Evolutionary conservation across 2,329 filamentous ascomycete species (phyloP), one percentile per base, ranked within the genome.

Genomic region (Colletotrichum limetticola): DNA sequence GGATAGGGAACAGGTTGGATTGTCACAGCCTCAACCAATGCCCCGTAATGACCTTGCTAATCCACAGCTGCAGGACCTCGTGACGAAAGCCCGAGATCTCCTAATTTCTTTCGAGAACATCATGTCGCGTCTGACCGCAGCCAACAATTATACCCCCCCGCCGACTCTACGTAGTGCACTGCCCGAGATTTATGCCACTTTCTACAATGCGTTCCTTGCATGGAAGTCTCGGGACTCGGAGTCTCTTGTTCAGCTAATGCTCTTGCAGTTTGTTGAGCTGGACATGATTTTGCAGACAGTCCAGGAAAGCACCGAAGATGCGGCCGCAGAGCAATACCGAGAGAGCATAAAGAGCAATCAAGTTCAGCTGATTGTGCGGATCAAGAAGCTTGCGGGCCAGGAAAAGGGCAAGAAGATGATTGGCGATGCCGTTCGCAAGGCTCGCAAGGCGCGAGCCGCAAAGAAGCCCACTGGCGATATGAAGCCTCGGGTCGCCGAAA

Each of bases 201-300:
- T 95, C 76, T 90, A 92, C 77, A 92, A 93, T 66, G 93, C 93
- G 1, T 95, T 97, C 78, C 93, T 94, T 73, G 91, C 93, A 4
- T 97, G 94, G 94, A 95, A 95, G 82, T 92, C 94, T 1, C 90
- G 93, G 65, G 94, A 96, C 79, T 94, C 93, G 0, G 91, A 91
- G 66, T 91, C 93, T 0, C 85, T 97, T 5, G 91, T 96, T 65
- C 93, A 95, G 77, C 92, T 94, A 68, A 95, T 97, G 94, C 87
- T 96, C n/a, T 89, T 94, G 78, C 93, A 95, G 75, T 95, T 96
- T 80, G 93, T 95, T 22, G 94, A 95, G 79, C 88, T 97, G 2
- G 94, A 97, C 78, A 92, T 92, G 46, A 96, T 96, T 60, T 93
- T 93, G 87, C 93, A 95, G 79, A 94, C 92, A 3, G 93, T 97